A percentile compares a stretch with the other conserved stretches of the same genome.
These are phyloP conservation scores for Colletotrichum tamarilloi DNA, from an alignment of 2,329 filamentous ascomycete genomes.

Conservation along the genomic window DNA sequence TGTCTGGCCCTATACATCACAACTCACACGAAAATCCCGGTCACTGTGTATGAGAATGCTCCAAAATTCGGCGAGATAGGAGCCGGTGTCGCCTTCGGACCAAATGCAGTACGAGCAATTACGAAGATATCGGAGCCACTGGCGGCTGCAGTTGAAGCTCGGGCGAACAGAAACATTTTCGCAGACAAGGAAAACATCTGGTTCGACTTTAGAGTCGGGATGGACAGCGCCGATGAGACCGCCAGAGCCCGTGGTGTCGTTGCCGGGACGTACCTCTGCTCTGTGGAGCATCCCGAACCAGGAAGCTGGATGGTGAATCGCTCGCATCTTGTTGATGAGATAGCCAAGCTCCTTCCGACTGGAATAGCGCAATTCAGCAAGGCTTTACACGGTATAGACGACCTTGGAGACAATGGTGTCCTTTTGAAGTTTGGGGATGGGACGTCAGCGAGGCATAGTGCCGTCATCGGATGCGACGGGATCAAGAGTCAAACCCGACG, in stretches of 20 bases:
- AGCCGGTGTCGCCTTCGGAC: constrained; percentile 61
- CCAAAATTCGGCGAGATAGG: constrained; percentile 41
- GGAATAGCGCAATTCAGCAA: too few relatives aligned
- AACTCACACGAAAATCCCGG: constrained; percentile 50
- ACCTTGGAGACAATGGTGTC: too few relatives aligned
- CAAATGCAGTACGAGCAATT: constrained; percentile 61
- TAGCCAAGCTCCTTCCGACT: constrained; percentile 49
- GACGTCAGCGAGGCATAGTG: too few relatives aligned
- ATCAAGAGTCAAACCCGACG: too few relatives aligned
- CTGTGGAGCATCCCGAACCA: background rate
- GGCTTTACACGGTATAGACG: too few relatives aligned
- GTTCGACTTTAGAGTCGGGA: constrained; percentile 32
- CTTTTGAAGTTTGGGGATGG: too few relatives aligned
- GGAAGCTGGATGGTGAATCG: constrained; percentile 12
- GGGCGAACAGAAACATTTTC: background rate
- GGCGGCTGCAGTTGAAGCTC: constrained; percentile 45
- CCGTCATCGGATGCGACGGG: too few relatives aligned
- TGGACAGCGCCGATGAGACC: constrained; percentile 19
- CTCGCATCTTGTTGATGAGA: constrained; percentile 44
- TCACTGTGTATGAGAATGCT: constrained; percentile 38
- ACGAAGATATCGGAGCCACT: constrained; percentile 43
- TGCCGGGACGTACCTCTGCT: constrained; percentile 1
- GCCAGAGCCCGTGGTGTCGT: background rate
- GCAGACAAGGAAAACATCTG: constrained; percentile 35
- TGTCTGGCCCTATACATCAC: constrained; percentile 58